phyloP scores from a whole-genome alignment of 192 early-diverging fungal species.

The Coemansia erecta region DNA sequence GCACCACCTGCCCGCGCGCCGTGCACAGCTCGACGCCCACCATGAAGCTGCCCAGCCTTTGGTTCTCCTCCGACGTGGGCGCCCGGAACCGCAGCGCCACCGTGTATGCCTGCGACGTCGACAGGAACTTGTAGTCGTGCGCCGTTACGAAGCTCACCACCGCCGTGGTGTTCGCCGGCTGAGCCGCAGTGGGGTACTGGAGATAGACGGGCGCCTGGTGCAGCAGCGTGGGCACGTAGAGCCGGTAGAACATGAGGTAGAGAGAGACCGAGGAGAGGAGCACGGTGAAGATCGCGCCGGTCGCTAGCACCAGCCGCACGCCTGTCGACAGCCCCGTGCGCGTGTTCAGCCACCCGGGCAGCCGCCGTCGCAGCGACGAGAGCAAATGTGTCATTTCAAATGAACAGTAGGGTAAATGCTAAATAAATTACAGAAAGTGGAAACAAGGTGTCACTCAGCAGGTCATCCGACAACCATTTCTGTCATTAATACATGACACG shows the following conservation, averaged over 20 bases:
- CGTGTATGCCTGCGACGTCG: constrained; percentile 60
- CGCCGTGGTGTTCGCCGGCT: constrained; percentile 17
- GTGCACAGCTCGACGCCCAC: constrained; percentile 56
- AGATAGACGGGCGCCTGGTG: constrained; percentile 58
- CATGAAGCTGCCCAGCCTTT: constrained; percentile 67
- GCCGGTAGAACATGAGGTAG: constrained; percentile 60
- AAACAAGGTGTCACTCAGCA: neutral
- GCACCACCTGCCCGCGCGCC: constrained; percentile 28
- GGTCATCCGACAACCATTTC: too few relatives aligned
- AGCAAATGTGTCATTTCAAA: constrained; percentile 1
- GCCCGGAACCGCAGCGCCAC: constrained; percentile 57
- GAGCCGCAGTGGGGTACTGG: constrained; percentile 32
- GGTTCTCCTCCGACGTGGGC: constrained; percentile 62
- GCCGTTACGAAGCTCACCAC: constrained; percentile 25
- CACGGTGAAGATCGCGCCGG: constrained; percentile 10
- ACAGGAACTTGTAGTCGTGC: constrained; percentile 43
- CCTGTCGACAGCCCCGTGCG: constrained; percentile 25
- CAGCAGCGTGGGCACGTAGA: constrained; percentile 62
- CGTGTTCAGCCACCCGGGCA: constrained; percentile 17
- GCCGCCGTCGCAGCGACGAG: constrained; percentile 1
- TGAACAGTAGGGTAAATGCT: neutral
- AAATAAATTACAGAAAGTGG: constrained; percentile 3
- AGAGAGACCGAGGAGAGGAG: constrained; percentile 31
- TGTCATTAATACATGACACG: too few relatives aligned
- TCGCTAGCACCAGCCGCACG: constrained; percentile 22